Conservation (phyloP, 805 yeast species). For the Diddensiella transvaalensis region DNA sequence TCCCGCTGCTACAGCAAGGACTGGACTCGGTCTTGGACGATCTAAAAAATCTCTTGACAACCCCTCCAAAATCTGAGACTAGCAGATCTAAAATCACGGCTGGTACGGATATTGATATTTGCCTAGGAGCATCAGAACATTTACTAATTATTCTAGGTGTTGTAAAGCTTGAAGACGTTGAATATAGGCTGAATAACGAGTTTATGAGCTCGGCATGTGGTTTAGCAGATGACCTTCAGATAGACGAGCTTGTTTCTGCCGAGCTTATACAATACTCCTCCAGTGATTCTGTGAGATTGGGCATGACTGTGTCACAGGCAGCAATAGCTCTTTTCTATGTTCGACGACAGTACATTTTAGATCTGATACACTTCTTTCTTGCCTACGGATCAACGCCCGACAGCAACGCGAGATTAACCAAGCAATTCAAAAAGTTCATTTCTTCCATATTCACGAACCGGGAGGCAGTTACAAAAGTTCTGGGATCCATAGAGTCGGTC, state of each 20-base stretch:
- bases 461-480: constrained; percentile 40
- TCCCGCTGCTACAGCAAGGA: constrained; percentile 7
- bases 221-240: constrained; percentile 59
- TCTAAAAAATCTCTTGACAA: constrained; percentile 32
- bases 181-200: constrained; percentile 58
- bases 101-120: constrained; percentile 21
- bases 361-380: constrained; percentile 28
- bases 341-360: constrained; percentile 70
- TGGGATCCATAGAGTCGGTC: constrained; percentile 55
- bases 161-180: constrained; percentile 48
- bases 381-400: constrained; percentile 5
- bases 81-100: constrained; percentile 32
- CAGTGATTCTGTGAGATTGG: constrained; percentile 34
- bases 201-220: constrained; percentile 59
- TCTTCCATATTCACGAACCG: constrained; percentile 2
- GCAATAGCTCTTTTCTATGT: constrained; percentile 67
- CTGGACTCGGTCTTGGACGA: constrained; percentile 32
- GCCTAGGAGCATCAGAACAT: not conserved
- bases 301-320: constrained; percentile 31
- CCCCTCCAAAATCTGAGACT: constrained; percentile 37
- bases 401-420: constrained; percentile 6
- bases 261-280: constrained; percentile 56
- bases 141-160: constrained; percentile 31
- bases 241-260: constrained; percentile 76
- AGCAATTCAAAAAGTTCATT: constrained; percentile 8